Conservation (phyloP, 129 eudicot species). For the Escallonia herrerae region DNA sequence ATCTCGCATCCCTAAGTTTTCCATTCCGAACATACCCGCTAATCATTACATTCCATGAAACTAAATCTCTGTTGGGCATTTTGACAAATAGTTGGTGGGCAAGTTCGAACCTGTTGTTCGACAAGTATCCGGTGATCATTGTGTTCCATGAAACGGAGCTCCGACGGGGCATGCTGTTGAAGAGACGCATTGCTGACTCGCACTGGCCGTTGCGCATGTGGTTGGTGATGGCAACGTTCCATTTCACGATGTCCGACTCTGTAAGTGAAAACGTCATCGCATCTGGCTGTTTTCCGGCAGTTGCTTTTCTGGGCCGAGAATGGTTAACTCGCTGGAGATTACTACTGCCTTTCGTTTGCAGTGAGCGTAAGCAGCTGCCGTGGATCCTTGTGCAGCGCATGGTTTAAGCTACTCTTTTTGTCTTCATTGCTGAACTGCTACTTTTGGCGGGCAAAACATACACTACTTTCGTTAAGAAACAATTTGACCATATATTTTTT, state of each 20-base stretch:
- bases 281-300: not conserved
- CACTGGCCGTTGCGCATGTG: conserved; percentile 58
- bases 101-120: conserved; percentile 26
- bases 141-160: conserved; percentile 55
- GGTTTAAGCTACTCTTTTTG: not conserved
- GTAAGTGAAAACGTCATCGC: not conserved
- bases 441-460: no score
- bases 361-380: conserved; percentile 15
- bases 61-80: not conserved
- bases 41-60: no score
- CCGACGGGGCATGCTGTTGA: conserved; percentile 37
- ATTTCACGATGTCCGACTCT: conserved; percentile 39
- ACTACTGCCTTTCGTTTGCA: not conserved
- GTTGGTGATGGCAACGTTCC: conserved; percentile 44
- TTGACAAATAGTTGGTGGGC: conserved; percentile 47
- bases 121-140: conserved; percentile 59
- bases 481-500: no score
- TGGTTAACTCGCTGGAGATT: not conserved
- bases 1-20: no score
- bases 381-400: conserved; percentile 25
- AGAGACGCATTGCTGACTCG: conserved; percentile 38
- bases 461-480: no score
- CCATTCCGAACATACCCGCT: no score
- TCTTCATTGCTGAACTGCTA: no score
- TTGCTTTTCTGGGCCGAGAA: not conserved